Evolutionary conservation across 2,329 filamentous ascomycete genomes (phyloP), one percentile per base, ranked within the genome.

Genomic region (Fusarium buharicum): DNA sequence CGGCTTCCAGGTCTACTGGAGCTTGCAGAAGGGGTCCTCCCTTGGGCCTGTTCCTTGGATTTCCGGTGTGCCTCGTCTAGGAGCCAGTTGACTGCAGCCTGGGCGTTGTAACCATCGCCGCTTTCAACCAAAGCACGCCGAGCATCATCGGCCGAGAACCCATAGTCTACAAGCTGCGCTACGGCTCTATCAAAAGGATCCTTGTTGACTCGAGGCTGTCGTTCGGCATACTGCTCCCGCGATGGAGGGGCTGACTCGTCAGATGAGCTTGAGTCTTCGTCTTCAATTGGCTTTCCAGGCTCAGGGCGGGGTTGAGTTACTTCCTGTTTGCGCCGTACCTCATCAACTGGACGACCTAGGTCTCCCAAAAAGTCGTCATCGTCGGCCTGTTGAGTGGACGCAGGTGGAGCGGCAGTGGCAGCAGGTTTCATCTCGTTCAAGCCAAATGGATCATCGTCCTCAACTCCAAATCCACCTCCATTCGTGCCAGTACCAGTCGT

Each of bases 141-240:
- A n/a, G 95, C 90, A 70, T 93, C 92, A 55, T 96, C 91, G 0
- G 88, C 84, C 0, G 92, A 87, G 69, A 99, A 99, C 1, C 95
- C 95, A 86, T 98, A 98, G 66, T 97, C 94, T 4, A 97, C 87
- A 22, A 99, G 79, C 73, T 98, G 92, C 10, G 91, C 92, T 22
- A 98, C 86, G 10, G 93, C 91, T 66, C 85, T 86, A 71, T 97
- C 92, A 55, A 90, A 88, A 1, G 77, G 64, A 57, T 80, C 75
- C 65, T 75, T 70, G 33, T 67, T 71, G 16, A 68, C 56, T 37
- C 57, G 70, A 6, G 69, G 64, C 12, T 58, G 59, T 39, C 70
- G 66, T 40, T 69, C 65, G 12, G 54, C 20, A 39, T 59, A 69
- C 28, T 61, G 69, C 22, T 68, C 59, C 16, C 50, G 59, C 10